phyloP scores from a whole-genome alignment of 352 stramenopile genomes.

The Phytophthora tubulina region DNA sequence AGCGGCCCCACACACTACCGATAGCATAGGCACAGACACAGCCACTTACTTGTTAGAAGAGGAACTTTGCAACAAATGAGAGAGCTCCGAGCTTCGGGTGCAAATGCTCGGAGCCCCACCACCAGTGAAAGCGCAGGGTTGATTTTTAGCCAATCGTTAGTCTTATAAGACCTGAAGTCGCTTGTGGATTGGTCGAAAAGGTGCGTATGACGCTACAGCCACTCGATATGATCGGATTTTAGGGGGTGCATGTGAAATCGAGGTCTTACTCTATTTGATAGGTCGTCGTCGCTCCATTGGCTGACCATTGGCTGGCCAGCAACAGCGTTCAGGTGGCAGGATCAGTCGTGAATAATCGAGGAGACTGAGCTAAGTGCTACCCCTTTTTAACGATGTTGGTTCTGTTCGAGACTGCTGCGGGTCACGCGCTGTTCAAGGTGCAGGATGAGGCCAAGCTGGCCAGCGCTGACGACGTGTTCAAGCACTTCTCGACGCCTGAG shows the following conservation, averaged over 20 bases:
- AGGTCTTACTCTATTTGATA: not conserved
- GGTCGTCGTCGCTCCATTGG: slow-evolving; percentile 9
- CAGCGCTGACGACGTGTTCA: slow-evolving; percentile 91
- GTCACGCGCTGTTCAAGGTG: slow-evolving; percentile 99
- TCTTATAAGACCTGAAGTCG: not conserved
- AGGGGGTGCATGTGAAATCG: not conserved
- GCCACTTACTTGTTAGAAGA: slow-evolving; percentile 86
- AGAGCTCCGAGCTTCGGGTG: slow-evolving; percentile 5
- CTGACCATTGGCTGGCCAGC: slow-evolving; percentile 30
- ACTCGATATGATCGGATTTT: slow-evolving; percentile 43
- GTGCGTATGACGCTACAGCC: slow-evolving; percentile 34
- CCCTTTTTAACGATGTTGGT: slow-evolving; percentile 93
- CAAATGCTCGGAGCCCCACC: slow-evolving; percentile 24
- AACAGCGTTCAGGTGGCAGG: slow-evolving; percentile 2
- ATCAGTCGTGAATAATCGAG: slow-evolving; percentile 50
- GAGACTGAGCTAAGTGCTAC: slow-evolving; percentile 1
- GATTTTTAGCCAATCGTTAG: not conserved
- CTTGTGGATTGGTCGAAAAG: slow-evolving; percentile 40
- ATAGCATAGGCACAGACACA: slow-evolving; percentile 24
- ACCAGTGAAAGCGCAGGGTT: slow-evolving; percentile 51
- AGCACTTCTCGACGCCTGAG: slow-evolving; percentile 93
- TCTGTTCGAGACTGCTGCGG: slow-evolving; percentile 99
- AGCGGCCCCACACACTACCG: slow-evolving; percentile 29
- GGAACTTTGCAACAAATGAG: slow-evolving; percentile 89
- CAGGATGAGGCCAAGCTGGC: slow-evolving; percentile 94